Evolutionary conservation across 2,329 filamentous ascomycete species (phyloP), one percentile per base, ranked within the genome.

Genomic region (Fusarium sacchari): DNA sequence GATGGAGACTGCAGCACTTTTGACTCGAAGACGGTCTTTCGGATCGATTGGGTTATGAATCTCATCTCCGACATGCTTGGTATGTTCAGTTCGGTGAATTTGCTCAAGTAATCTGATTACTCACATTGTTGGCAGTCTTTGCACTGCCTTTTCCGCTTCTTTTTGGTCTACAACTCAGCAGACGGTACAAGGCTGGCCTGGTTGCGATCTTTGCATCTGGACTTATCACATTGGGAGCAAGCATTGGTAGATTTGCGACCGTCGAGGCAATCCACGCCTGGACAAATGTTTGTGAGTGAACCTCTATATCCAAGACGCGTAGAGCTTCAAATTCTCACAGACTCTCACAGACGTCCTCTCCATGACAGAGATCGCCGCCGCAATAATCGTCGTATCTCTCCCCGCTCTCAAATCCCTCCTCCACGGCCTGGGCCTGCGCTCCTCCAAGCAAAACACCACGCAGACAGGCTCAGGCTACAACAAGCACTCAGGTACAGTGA

Each of bases 11-110:
- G 78, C 63, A 77, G 61, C 6, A 78, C 73, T 0, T 80, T 76
- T 40, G 73, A 74, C 22, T 80, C 78, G 2, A 80, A 75, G 59
- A 46, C 53, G 0, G 73, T 80, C 5, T 77, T 78, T 7, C 79
- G 74, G 6, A 78, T 80, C 39, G 79, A 80, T 42, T 80, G 79
- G 79, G 72, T 30, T 2, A 63, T 80, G 76, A 80, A 80, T 46
- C 61, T 80, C 5, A 62, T 57, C 7, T 72, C 74, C 1, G 74
- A 76, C 30, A 13, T 76, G 11, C 50, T 76, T 6, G 50, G 73
- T 76, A 61, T 18, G 57, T 52, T 4, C 22, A 34, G 0, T 3
- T 20, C 47, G 11, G 15, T 32, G 7, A 2, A 11, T 20, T 0
- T 24, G 3, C 14, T 20, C 6, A 15, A 13, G 3, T 2, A 49